These are phyloP conservation scores for Adansonia gregorii DNA, from an alignment of 441 rosid species.

Conservation along the genomic window DNA sequence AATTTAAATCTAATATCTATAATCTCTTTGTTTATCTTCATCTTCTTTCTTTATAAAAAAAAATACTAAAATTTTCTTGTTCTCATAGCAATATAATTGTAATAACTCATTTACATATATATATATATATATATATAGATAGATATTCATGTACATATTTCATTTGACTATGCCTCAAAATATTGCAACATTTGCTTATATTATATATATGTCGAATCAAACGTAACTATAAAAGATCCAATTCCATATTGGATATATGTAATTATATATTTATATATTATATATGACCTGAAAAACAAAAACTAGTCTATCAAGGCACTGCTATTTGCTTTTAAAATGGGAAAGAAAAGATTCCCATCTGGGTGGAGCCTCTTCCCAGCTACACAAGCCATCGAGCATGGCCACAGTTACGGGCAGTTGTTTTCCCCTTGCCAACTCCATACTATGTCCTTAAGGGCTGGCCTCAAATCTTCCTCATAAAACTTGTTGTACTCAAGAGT, in stretches of 20 bases:
- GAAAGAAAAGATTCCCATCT: not conserved
- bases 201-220: not conserved
- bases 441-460: slow-evolving; percentile 55
- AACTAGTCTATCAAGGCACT: not conserved
- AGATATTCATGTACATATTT: not conserved
- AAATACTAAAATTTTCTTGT: not conserved
- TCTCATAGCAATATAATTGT: not conserved
- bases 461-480: slow-evolving; percentile 55
- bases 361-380: not conserved
- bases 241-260: too few species aligned
- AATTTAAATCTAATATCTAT: not conserved
- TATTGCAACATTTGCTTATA: not conserved
- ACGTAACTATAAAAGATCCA: not conserved
- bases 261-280: too few species aligned
- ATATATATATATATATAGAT: too few species aligned
- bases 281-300: not conserved
- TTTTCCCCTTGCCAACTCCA: slow-evolving; percentile 65
- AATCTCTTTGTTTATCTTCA: too few species aligned
- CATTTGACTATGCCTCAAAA: not conserved
- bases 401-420: not conserved
- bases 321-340: not conserved
- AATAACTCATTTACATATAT: not conserved
- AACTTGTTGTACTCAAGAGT: slow-evolving; percentile 55
- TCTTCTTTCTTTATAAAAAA: not conserved
- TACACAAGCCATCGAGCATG: not conserved